These are phyloP conservation scores for Cinnamomum chago DNA, from an alignment of 164 flowering plant species.

Conservation along the genomic window DNA sequence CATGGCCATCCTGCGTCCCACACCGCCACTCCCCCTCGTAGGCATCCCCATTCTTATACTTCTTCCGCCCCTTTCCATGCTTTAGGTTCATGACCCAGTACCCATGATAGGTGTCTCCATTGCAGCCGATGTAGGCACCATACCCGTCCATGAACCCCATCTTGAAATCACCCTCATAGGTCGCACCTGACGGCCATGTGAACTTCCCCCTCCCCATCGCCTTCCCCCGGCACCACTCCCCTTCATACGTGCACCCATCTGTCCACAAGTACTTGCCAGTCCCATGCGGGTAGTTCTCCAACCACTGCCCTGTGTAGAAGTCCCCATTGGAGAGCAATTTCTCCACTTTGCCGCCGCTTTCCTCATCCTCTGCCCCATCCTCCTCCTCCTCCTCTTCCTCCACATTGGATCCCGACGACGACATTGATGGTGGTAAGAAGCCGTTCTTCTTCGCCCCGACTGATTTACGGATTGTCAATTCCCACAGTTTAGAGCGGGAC, in stretches of 20 bases:
- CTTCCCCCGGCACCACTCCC: slow-evolving; percentile 73
- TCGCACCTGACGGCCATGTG: slow-evolving; percentile 90
- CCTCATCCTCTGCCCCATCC: slow-evolving; percentile 39
- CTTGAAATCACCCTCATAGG: slow-evolving; percentile 84
- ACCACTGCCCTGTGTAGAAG: slow-evolving; percentile 74
- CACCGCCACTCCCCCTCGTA: slow-evolving; percentile 83
- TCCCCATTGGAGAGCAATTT: slow-evolving; percentile 60
- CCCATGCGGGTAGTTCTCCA: slow-evolving; percentile 58
- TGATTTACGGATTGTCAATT: slow-evolving; percentile 3
- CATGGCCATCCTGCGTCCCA: slow-evolving; percentile 71
- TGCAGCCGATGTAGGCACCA: slow-evolving; percentile 64
- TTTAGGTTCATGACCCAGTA: slow-evolving; percentile 68
- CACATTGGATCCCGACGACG: neutral
- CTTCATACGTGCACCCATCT: slow-evolving; percentile 90
- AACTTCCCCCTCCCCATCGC: slow-evolving; percentile 70
- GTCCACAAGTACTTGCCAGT: slow-evolving; percentile 79
- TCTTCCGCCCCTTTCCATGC: slow-evolving; percentile 66
- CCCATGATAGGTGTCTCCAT: slow-evolving; percentile 67
- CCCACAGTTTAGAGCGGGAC: slow-evolving; percentile 10
- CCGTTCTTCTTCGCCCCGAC: slow-evolving; percentile 2
- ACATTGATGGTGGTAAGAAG: slow-evolving; percentile 3
- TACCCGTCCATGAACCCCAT: slow-evolving; percentile 76
- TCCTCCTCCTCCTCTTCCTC: slow-evolving; percentile 31
- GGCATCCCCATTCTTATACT: slow-evolving; percentile 62
- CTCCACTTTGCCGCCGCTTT: slow-evolving; percentile 41